Conservation (phyloP, 768 basidiomycete genomes). For the Amanita rimosa region DNA sequence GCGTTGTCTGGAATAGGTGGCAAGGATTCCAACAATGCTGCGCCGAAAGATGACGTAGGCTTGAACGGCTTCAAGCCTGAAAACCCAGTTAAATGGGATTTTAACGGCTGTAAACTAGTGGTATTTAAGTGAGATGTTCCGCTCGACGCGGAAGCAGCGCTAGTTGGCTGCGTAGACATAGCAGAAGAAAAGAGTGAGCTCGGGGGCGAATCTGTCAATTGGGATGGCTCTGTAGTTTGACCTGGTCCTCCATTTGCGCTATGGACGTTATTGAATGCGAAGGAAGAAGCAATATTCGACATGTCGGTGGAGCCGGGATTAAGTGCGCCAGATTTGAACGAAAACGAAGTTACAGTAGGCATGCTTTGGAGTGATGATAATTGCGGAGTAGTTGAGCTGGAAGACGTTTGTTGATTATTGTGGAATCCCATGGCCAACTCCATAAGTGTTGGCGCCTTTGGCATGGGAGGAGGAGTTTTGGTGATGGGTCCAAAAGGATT, state of each 20-base stretch:
- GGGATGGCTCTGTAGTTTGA: conserved; percentile 18
- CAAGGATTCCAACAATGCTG: conserved; percentile 58
- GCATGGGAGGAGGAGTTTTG: conserved; percentile 50
- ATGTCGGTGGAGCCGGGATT: conserved; percentile 43
- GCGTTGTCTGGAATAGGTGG: conserved; percentile 55
- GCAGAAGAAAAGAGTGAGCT: conserved; percentile 36
- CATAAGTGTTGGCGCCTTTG: conserved; percentile 71
- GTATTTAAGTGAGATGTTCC: conserved; percentile 18
- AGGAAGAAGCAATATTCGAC: conserved; percentile 65
- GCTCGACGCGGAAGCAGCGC: conserved; percentile 14
- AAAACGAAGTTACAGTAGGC: conserved; percentile 20
- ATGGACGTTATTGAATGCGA: conserved; percentile 33
- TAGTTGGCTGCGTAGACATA: conserved; percentile 34
- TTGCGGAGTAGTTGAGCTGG: conserved; percentile 7
- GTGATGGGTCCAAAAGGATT: conserved; percentile 88
- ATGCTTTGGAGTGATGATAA: conserved; percentile 12
- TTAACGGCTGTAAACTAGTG: conserved; percentile 18
- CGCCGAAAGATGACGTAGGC: conserved; percentile 72
- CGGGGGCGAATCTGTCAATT: conserved; percentile 28
- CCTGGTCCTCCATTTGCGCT: conserved; percentile 9
- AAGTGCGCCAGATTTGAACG: conserved; percentile 28
- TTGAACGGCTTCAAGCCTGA: conserved; percentile 73
- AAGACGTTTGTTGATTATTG: neutral
- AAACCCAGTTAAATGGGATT: conserved; percentile 39
- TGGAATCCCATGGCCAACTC: conserved; percentile 58